Base-by-base conservation (phyloP, 2,329 filamentous ascomycete genomes). In the Venturia asperata region DNA sequence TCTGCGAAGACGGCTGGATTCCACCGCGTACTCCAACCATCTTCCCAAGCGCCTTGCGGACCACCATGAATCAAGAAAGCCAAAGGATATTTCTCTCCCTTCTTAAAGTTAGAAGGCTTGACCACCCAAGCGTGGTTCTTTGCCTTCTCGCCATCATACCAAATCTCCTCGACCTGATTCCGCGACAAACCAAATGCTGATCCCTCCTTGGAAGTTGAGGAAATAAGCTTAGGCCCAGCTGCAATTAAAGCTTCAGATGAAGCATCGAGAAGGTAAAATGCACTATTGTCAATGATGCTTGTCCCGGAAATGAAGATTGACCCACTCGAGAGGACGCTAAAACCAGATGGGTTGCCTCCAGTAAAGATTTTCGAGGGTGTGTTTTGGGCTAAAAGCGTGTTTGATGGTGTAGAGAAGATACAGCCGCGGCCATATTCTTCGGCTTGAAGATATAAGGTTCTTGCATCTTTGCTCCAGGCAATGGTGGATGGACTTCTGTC, bases 1-100 rank as follows among this genome's bases (percentile, higher is more conserved):
- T 95, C 91, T 3, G 91, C 91, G 72, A 91, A 95, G 11, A 93
- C 83, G 67, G 89, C 90, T 1, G 89, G 88, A 73, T 95, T 95
- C 91, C 91, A 96, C 21, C 91, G 82, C 2, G 87, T 91, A 73
- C 84, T 88, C 90, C 91, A 95, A 37, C 82, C 80, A 71, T 94
- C 88, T 41, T 75, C 78, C 87, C 89, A 93, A 0, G 89, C 85
- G 27, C 87, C 85, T 74, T 94, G 90, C 0, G 91, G 91, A 0
- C 91, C 91, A 64, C 91, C 91, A 71, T 96, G 91, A 68, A 95
- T 89, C 52, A 92, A 78, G 72, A 92, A 87, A 1, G 88, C 85
- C 5, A 96, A 80, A 0, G 91, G 91, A 71, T 93, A 95, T 68
- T 85, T 91, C 75, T 91, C 88, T 21, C 76, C 79, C 10, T 82